Percentiles rank a stretch among this genome's conserved stretches.
phyloP scores from a whole-genome alignment of 2,329 filamentous ascomycete genomes.

The Cordyceps pruinosa region DNA sequence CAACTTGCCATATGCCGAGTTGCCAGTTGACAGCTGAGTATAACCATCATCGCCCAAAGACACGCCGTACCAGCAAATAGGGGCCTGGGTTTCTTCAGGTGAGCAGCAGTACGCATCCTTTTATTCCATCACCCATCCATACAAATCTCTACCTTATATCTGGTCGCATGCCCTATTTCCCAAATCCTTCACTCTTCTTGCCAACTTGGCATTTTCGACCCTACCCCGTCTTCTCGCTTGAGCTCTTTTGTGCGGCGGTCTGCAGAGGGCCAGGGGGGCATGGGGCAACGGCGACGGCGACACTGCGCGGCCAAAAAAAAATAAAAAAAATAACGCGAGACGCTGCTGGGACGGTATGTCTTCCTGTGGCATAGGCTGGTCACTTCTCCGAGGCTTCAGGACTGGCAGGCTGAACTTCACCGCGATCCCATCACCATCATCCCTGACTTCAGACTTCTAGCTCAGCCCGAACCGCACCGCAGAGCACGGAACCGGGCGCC shows the following conservation, averaged over 20 bases:
- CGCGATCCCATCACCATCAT: neutral
- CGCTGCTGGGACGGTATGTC: neutral
- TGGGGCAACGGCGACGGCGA: neutral
- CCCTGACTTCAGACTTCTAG: neutral
- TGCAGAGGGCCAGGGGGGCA: neutral
- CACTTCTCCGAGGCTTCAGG: neutral
- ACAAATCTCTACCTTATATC: neutral
- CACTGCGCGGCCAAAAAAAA: neutral
- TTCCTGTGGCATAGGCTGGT: neutral
- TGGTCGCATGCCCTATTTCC: neutral
- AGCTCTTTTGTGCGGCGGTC: constrained; percentile 9
- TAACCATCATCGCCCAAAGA: neutral
- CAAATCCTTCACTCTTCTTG: neutral
- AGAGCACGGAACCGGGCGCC: neutral
- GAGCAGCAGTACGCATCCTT: neutral
- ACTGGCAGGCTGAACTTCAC: neutral
- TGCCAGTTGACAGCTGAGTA: neutral
- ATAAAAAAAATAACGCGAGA: no score
- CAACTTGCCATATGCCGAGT: neutral
- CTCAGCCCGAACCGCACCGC: neutral
- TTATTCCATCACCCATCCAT: neutral
- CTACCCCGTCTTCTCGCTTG: constrained; percentile 11
- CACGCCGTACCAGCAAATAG: neutral
- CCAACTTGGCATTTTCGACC: neutral
- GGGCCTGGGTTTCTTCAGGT: neutral